These are phyloP conservation scores for Aspergillus floridensis DNA, from an alignment of 2,329 filamentous ascomycete genomes.

Conservation along the genomic window DNA sequence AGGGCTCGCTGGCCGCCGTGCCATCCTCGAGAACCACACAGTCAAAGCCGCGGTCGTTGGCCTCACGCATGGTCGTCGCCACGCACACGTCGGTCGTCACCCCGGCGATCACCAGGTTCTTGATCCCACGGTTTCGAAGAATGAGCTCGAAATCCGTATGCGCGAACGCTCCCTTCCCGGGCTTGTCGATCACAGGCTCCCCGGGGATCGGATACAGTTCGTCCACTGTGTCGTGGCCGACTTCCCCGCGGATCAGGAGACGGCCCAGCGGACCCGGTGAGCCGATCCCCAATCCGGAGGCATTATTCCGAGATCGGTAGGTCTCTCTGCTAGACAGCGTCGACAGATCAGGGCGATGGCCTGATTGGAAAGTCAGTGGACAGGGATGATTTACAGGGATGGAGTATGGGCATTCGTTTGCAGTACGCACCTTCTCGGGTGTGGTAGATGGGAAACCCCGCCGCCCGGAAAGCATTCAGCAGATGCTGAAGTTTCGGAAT, in stretches of 20 bases:
- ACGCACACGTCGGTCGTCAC: slow-evolving; percentile 59
- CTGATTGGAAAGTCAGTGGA: slow-evolving; percentile 25
- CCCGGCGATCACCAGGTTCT: slow-evolving; percentile 53
- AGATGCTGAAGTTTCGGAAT: slow-evolving; percentile 43
- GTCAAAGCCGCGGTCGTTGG: slow-evolving; percentile 56
- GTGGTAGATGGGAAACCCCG: slow-evolving; percentile 44
- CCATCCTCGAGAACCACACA: slow-evolving; percentile 53
- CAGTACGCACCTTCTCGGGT: slow-evolving; percentile 43
- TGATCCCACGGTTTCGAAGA: slow-evolving; percentile 51
- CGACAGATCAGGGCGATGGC: slow-evolving; percentile 53
- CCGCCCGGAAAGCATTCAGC: slow-evolving; percentile 38
- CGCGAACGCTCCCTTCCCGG: slow-evolving; percentile 53
- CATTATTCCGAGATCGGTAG: slow-evolving; percentile 54
- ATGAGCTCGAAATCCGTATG: slow-evolving; percentile 55
- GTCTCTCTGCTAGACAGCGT: slow-evolving; percentile 56
- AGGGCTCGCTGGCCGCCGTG: slow-evolving; percentile 42
- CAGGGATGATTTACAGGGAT: background rate
- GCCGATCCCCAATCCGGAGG: slow-evolving; percentile 51
- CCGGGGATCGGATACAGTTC: slow-evolving; percentile 51
- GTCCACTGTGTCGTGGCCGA: slow-evolving; percentile 56
- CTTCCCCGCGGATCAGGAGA: slow-evolving; percentile 58
- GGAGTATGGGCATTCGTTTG: no score
- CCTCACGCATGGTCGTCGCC: slow-evolving; percentile 55
- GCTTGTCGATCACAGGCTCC: slow-evolving; percentile 56
- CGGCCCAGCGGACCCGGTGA: slow-evolving; percentile 55